A percentile compares a stretch with the other conserved stretches of the same genome.
These are phyloP conservation scores for Xylariomycetidae sp. DNA, from an alignment of 2,329 filamentous ascomycete species.

Conservation along the genomic window DNA sequence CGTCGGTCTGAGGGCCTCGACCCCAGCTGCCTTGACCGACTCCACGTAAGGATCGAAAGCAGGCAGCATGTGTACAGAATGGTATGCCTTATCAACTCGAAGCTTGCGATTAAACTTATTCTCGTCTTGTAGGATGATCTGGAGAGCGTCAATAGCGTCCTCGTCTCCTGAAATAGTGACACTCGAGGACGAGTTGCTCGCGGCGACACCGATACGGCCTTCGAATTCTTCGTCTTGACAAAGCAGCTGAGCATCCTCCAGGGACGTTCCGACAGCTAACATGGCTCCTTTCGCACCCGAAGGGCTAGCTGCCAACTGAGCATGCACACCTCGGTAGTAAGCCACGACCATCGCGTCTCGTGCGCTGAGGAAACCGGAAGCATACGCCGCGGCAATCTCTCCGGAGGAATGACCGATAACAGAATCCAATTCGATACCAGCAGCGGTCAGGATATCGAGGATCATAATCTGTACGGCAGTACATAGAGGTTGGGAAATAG, in stretches of 20 bases:
- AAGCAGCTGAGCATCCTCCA: slow-evolving; percentile 28
- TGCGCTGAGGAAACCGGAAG: slow-evolving; percentile 35
- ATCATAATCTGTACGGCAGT: background rate
- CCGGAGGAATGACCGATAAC: slow-evolving; percentile 1
- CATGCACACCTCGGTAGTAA: slow-evolving; percentile 37
- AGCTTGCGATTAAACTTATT: slow-evolving; percentile 1
- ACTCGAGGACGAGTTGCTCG: slow-evolving; percentile 11
- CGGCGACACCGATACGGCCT: slow-evolving; percentile 21
- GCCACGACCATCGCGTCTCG: slow-evolving; percentile 37
- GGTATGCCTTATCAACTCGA: slow-evolving; percentile 13
- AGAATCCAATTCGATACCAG: background rate
- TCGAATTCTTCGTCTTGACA: slow-evolving; percentile 16
- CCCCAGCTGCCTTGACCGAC: background rate
- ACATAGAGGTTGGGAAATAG: background rate
- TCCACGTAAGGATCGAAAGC: slow-evolving; percentile 6
- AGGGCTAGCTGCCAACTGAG: slow-evolving; percentile 11
- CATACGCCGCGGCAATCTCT: slow-evolving; percentile 31
- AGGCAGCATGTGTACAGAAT: slow-evolving; percentile 12
- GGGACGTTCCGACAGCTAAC: slow-evolving; percentile 38
- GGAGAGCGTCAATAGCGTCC: slow-evolving; percentile 7
- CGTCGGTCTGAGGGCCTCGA: background rate
- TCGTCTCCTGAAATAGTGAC: slow-evolving; percentile 13
- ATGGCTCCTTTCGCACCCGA: slow-evolving; percentile 33
- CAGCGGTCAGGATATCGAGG: background rate
- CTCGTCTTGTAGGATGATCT: slow-evolving; percentile 5